These are phyloP conservation scores for Schizosaccharomyces lindneri DNA, from an alignment of 805 yeast species.

Conservation along the genomic window DNA sequence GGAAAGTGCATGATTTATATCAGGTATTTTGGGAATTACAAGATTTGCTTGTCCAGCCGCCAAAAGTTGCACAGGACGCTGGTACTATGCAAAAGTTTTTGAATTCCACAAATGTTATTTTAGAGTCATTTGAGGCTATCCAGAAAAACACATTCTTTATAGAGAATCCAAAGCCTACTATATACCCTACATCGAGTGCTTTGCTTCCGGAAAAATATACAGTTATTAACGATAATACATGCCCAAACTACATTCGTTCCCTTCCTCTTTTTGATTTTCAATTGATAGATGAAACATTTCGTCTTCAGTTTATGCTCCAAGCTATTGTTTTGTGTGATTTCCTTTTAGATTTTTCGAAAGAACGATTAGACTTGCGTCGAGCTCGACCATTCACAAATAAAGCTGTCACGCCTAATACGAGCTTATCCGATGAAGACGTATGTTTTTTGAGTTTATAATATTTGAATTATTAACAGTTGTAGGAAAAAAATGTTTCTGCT, in stretches of 20 bases:
- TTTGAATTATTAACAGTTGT: neutral
- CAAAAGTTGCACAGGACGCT: slow-evolving; percentile 3
- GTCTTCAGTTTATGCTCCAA: neutral
- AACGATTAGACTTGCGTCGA: neutral
- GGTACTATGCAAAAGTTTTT: neutral
- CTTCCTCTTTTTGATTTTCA: neutral
- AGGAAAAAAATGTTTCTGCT: neutral
- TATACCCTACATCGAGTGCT: neutral
- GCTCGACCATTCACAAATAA: slow-evolving; percentile 5
- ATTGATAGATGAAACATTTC: neutral
- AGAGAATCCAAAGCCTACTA: neutral
- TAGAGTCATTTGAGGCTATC: neutral
- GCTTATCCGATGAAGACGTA: slow-evolving; percentile 7
- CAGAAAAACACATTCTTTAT: neutral
- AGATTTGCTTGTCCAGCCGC: slow-evolving; percentile 11
- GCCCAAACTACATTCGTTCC: neutral
- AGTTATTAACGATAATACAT: neutral
- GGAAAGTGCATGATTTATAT: slow-evolving; percentile 6
- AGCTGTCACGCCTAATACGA: slow-evolving; percentile 8
- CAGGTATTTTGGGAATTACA: slow-evolving; percentile 14
- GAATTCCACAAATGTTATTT: neutral
- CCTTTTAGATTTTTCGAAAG: neutral
- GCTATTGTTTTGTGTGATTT: neutral
- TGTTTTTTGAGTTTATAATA: neutral
- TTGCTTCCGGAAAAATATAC: neutral